phyloP scores from a whole-genome alignment of 2,329 filamentous ascomycete species.

The Nectriaceae sp. region DNA sequence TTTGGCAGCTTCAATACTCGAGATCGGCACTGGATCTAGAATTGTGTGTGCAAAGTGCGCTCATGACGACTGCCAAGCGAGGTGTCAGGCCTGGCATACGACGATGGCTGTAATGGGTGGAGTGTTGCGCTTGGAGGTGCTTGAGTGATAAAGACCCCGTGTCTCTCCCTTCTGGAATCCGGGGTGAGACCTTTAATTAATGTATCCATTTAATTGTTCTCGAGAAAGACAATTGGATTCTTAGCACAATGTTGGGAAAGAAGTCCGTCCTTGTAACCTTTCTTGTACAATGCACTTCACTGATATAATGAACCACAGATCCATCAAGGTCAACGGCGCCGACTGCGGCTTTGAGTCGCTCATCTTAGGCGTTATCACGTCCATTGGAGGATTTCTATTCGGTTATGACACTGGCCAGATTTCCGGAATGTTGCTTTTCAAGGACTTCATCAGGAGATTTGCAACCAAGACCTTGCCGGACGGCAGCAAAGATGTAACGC shows the following conservation, averaged over 20 bases:
- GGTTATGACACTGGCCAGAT: slow-evolving; percentile 66
- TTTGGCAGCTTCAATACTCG: too few species aligned
- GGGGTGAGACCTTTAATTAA: not conserved
- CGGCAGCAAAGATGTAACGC: too few species aligned
- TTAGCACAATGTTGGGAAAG: slow-evolving; percentile 22
- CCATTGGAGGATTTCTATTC: slow-evolving; percentile 63
- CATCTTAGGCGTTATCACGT: slow-evolving; percentile 52
- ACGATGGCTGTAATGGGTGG: too few species aligned
- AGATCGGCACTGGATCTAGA: too few species aligned
- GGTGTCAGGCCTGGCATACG: too few species aligned
- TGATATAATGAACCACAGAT: slow-evolving; percentile 25
- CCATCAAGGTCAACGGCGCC: slow-evolving; percentile 45
- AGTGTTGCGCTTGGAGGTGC: too few species aligned
- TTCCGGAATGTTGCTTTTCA: slow-evolving; percentile 50
- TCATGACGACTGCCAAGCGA: too few species aligned
- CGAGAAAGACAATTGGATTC: not conserved
- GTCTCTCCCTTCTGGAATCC: not conserved
- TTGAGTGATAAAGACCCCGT: not conserved
- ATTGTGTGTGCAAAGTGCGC: too few species aligned
- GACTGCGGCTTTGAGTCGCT: slow-evolving; percentile 43
- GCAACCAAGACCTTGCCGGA: slow-evolving; percentile 44
- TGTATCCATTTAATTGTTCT: not conserved
- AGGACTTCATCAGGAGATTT: slow-evolving; percentile 59
- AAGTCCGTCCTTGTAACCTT: slow-evolving; percentile 10
- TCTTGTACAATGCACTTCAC: not conserved